phyloP scores from a whole-genome alignment of 2,329 filamentous ascomycete species.

The Orbilia quercus region DNA sequence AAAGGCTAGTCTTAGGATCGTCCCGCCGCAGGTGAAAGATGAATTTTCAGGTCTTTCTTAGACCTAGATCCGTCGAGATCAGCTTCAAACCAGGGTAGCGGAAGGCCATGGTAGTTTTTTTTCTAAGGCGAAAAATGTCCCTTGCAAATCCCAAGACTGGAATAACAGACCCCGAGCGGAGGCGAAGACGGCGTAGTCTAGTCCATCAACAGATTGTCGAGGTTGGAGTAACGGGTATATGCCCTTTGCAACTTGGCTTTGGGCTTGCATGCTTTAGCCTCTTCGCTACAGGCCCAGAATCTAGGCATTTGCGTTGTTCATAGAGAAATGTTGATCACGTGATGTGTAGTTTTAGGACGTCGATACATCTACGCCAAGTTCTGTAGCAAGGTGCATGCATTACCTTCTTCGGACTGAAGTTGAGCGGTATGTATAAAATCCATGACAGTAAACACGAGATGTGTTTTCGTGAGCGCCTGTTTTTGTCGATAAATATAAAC shows the following conservation, averaged over 20 bases:
- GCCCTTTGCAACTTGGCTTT: conserved; percentile 29
- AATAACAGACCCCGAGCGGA: conserved; percentile 43
- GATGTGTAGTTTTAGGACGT: conserved; percentile 7
- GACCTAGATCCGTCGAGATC: conserved; percentile 23
- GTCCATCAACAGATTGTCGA: conserved; percentile 50
- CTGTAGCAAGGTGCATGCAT: too few species aligned
- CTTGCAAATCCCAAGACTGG: conserved; percentile 31
- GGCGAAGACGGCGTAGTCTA: conserved; percentile 46
- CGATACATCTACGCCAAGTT: too few species aligned
- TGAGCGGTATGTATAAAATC: neutral
- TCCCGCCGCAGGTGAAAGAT: neutral
- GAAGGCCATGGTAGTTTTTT: conserved; percentile 2
- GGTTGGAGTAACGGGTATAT: conserved; percentile 20
- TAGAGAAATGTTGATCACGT: conserved; percentile 4
- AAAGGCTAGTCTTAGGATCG: too few species aligned
- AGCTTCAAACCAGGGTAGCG: conserved; percentile 6
- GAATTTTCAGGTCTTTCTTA: conserved; percentile 9
- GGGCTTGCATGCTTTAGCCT: conserved; percentile 47
- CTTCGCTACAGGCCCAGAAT: too few species aligned
- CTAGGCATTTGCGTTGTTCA: conserved; percentile 18
- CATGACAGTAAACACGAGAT: conserved; percentile 7
- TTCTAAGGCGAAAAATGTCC: conserved; percentile 11
- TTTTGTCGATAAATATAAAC: neutral
- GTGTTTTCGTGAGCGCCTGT: neutral
- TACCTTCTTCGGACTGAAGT: conserved; percentile 1